These are phyloP conservation scores for Pythium folliculosum DNA, from an alignment of 352 stramenopile genomes.

Conservation along the genomic window DNA sequence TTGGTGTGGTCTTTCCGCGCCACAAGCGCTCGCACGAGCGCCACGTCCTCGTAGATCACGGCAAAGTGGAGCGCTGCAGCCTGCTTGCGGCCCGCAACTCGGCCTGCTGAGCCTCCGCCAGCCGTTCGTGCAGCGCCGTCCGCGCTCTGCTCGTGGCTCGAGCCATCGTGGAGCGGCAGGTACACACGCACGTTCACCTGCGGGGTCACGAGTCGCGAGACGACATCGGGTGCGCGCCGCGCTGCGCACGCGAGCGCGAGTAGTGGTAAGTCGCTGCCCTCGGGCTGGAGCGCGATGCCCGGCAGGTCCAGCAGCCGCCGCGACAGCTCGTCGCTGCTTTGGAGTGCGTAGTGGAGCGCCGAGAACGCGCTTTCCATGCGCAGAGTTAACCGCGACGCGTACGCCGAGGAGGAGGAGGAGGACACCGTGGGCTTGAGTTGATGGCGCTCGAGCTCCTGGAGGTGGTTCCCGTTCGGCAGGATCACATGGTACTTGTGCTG, in stretches of 20 bases:
- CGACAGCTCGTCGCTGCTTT: constrained; percentile 45
- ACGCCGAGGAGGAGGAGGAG: background rate
- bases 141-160: constrained; percentile 19
- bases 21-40: constrained; percentile 42
- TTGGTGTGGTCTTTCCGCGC: constrained; percentile 38
- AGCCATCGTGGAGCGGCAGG: constrained; percentile 43
- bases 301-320: constrained; percentile 36
- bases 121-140: background rate
- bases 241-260: constrained; percentile 59
- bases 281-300: constrained; percentile 37
- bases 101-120: background rate
- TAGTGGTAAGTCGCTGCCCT: constrained; percentile 58
- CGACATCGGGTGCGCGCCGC: constrained; percentile 41
- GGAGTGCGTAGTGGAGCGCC: constrained; percentile 60
- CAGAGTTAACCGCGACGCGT: constrained; percentile 39
- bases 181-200: constrained; percentile 65
- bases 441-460: constrained; percentile 40
- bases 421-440: constrained; percentile 29
- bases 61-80: constrained; percentile 62
- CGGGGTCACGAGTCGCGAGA: constrained; percentile 43
- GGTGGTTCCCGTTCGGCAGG: constrained; percentile 45
- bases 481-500: constrained; percentile 61
- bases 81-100: constrained; percentile 39
- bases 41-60: constrained; percentile 59
- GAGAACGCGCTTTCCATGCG: constrained; percentile 57